Conservation (phyloP, 257 asterid genomes). For the Dorcoceras hygrometricum region DNA sequence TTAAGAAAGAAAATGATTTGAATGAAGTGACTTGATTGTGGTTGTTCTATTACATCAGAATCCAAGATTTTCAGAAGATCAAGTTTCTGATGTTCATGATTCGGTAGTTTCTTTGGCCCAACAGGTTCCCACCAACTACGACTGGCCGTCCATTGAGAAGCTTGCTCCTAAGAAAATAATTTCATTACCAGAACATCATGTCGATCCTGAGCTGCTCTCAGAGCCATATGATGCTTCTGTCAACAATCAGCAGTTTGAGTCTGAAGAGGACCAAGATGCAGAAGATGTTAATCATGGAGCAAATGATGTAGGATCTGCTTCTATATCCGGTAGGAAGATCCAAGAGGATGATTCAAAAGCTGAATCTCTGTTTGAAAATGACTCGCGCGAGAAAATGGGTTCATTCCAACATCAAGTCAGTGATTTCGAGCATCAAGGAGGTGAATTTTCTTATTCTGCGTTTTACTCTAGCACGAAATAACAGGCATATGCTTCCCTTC, state of each 20-base stretch:
- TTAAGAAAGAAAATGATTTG: too few relatives aligned
- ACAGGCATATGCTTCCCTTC: neutral
- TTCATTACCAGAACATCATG: conserved; percentile 40
- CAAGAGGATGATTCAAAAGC: conserved; percentile 55
- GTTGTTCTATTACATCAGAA: conserved; percentile 30
- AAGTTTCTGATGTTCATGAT: conserved; percentile 35
- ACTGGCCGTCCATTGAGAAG: conserved; percentile 72
- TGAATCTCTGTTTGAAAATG: conserved; percentile 47
- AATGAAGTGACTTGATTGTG: too few relatives aligned
- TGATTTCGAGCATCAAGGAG: conserved; percentile 47
- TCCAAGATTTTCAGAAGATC: conserved; percentile 32
- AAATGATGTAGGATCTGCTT: conserved; percentile 39
- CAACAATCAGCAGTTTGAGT: conserved; percentile 39
- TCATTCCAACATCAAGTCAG: conserved; percentile 43
- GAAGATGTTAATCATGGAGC: conserved; percentile 42
- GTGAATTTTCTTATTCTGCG: conserved; percentile 30
- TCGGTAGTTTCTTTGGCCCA: conserved; percentile 38
- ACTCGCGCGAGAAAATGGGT: conserved; percentile 34
- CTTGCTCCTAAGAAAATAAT: conserved; percentile 36
- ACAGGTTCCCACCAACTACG: conserved; percentile 44
- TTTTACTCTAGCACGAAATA: neutral
- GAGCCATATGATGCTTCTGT: conserved; percentile 37
- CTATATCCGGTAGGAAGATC: conserved; percentile 43
- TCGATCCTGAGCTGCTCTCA: conserved; percentile 44
- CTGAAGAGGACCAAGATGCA: conserved; percentile 44